Conservation (phyloP, 148 eudicot genomes). For the Bassia scoparia region DNA sequence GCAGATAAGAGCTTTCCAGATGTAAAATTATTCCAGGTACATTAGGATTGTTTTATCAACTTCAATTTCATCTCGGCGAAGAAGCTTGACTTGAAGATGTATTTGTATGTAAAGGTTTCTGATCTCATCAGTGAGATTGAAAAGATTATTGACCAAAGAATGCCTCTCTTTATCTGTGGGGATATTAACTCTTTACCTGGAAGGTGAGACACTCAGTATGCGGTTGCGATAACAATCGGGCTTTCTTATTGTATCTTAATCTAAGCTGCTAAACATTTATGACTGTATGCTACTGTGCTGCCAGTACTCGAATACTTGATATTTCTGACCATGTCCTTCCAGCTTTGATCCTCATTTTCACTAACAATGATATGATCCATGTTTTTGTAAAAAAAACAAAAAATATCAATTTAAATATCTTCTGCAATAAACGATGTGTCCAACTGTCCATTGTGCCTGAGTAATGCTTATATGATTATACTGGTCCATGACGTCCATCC, state of each 20-base stretch:
- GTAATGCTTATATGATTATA: background rate
- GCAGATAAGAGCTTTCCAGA: constrained; percentile 59
- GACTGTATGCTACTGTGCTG: background rate
- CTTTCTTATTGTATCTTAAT: constrained; percentile 15
- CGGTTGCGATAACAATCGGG: constrained; percentile 6
- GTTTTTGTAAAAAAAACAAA: too few species aligned
- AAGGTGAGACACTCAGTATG: constrained; percentile 48
- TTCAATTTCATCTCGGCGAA: background rate
- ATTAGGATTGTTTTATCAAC: background rate
- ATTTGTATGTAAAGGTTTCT: constrained; percentile 27
- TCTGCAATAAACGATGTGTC: background rate
- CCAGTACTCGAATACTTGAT: background rate
- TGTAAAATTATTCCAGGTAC: constrained; percentile 73
- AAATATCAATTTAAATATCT: background rate
- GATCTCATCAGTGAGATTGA: constrained; percentile 63
- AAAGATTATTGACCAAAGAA: constrained; percentile 58
- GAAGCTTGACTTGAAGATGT: constrained; percentile 19
- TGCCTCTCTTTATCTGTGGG: constrained; percentile 85
- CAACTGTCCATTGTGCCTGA: background rate
- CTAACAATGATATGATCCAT: too few species aligned
- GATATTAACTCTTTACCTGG: constrained; percentile 83
- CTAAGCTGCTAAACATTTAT: constrained; percentile 3
- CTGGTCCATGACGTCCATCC: background rate
- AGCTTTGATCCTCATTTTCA: too few species aligned
- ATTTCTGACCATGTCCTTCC: background rate